Evolutionary conservation across 495 filamentous ascomycete genomes (phyloP), one percentile per base, ranked within the genome.

Genomic region (Penicillium riverlandense): DNA sequence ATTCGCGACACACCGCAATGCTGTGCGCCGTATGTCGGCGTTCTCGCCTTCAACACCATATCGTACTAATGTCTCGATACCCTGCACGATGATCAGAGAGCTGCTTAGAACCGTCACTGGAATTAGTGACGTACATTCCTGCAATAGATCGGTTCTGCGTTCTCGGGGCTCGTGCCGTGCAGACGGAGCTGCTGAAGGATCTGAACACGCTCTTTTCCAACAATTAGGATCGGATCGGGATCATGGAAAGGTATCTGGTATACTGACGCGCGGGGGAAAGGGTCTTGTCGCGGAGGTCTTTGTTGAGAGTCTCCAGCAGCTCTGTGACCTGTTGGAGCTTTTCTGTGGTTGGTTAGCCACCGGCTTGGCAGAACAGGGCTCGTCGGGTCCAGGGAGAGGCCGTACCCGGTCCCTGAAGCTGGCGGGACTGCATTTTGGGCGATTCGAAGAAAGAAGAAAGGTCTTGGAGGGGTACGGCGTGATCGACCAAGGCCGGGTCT

Each of bases 1-100:
- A 65, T 98, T 98, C 45, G 90, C 92, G 22, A 97, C 70, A 50
- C 88, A 88, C 45, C 89, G 79, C 29, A 96, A 65, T 4, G 90
- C 92, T 55, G 89, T 82, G 40, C 79, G 80, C 7, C 86, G 86
- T 2, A 83, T 77, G 5, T 76, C 71, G 0, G 68, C 44, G 7
- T 76, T 80, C 40, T 83, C 72, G 7, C 60, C 56, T 16, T 79
- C 68, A 45, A 96, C 83, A 12, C 82, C 88, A 69, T 92, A 81
- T 34, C 69, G 77, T 32, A 78, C 70, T 32, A 98, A 69, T 6
- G 74, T 82, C 35, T 82, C 67, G 33, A 98, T 84, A 6, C 88
- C 89, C 86, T 95, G 47, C n/a, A 29, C 29, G 8, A 50, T 32
- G 15, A 34, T 66, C 45, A 68, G 55, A 59, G 12, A 29, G 34